Evolutionary conservation across 352 stramenopile species (phyloP).

Genomic region (Peronospora destructor): DNA sequence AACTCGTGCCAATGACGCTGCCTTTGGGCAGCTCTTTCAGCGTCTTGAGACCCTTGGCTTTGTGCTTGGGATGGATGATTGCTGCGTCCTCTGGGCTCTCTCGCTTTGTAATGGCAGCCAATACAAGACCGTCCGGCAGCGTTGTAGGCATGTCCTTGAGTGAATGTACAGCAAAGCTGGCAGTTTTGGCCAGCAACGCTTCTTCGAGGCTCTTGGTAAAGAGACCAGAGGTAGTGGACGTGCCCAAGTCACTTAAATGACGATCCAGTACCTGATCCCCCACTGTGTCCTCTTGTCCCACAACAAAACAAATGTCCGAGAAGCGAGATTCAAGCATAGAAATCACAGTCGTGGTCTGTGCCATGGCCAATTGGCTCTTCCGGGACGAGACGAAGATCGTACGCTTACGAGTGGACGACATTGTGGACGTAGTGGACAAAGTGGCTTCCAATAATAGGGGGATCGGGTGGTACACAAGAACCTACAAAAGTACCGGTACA

Average conservation of each 20-base stretch:
- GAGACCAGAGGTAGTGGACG: slow-evolving; percentile 55
- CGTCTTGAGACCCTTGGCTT: slow-evolving; percentile 46
- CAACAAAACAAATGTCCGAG: slow-evolving; percentile 64
- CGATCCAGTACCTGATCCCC: slow-evolving; percentile 77
- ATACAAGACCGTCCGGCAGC: slow-evolving; percentile 67
- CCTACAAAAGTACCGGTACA: background rate
- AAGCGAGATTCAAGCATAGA: slow-evolving; percentile 63
- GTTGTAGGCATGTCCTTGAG: slow-evolving; percentile 87
- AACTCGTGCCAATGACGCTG: slow-evolving; percentile 79
- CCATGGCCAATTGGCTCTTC: slow-evolving; percentile 85
- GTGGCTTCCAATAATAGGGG: no score
- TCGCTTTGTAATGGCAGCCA: slow-evolving; percentile 76
- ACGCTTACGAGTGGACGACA: slow-evolving; percentile 18
- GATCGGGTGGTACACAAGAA: background rate
- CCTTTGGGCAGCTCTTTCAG: slow-evolving; percentile 57
- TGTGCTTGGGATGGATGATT: slow-evolving; percentile 82
- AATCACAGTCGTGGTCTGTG: slow-evolving; percentile 82
- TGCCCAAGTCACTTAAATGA: slow-evolving; percentile 71
- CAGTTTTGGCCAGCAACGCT: slow-evolving; percentile 51
- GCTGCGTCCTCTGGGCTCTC: slow-evolving; percentile 78
- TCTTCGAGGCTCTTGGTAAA: slow-evolving; percentile 89
- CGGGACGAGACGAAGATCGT: slow-evolving; percentile 80
- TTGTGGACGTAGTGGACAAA: background rate
- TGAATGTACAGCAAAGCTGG: slow-evolving; percentile 83
- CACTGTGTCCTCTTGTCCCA: slow-evolving; percentile 74